Conservation (phyloP, 805 yeast genomes). For the Wickerhamiella occidentalis region DNA sequence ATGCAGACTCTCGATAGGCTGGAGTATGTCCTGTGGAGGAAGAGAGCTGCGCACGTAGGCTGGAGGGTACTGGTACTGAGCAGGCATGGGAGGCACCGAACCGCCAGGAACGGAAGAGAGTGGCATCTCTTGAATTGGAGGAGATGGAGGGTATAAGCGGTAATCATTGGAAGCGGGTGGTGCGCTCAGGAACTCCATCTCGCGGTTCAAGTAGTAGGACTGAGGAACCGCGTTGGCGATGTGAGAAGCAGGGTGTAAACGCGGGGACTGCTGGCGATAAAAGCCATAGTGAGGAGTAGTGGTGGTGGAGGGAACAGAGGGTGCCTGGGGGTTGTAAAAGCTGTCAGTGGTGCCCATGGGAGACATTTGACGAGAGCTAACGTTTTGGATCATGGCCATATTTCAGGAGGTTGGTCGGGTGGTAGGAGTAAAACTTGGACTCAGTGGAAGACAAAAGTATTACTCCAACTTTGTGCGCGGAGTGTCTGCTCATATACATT, state of each 20-base stretch:
- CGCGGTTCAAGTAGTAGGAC: slow-evolving; percentile 3
- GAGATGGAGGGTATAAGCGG: slow-evolving; percentile 7
- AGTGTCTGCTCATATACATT: not conserved
- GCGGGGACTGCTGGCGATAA: slow-evolving; percentile 6
- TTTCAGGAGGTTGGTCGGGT: too few species aligned
- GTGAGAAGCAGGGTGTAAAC: not conserved
- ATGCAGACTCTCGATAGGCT: not conserved
- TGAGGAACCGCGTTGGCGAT: not conserved
- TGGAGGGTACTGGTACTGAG: not conserved
- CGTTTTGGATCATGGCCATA: slow-evolving; percentile 11
- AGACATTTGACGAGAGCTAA: slow-evolving; percentile 7
- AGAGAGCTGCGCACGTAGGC: not conserved
- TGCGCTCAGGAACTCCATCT: slow-evolving; percentile 3
- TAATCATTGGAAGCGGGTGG: not conserved
- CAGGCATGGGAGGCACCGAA: not conserved
- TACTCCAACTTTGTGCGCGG: not conserved
- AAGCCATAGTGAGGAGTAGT: not conserved
- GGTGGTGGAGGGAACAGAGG: not conserved
- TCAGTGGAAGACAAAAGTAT: too few species aligned
- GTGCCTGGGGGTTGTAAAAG: not conserved
- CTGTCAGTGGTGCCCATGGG: not conserved
- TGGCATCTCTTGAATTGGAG: not conserved
- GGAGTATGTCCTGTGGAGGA: not conserved
- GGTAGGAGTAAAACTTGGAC: too few species aligned
- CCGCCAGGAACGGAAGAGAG: not conserved